These are phyloP conservation scores for Floccularia luteovirens DNA, from an alignment of 768 basidiomycete species.

Conservation along the genomic window DNA sequence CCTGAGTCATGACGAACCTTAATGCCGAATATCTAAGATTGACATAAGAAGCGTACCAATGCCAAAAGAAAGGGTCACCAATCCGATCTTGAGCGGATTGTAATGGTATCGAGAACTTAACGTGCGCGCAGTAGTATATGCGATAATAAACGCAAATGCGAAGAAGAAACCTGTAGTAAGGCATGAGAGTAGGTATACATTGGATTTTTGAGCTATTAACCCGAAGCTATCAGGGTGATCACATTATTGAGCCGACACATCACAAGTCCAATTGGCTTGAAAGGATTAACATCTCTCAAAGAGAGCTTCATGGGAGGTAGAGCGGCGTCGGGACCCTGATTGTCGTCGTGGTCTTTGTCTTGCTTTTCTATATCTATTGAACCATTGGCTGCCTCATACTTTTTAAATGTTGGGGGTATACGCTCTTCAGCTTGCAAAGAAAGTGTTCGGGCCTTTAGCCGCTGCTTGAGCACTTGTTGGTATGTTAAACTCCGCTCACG, in stretches of 20 bases:
- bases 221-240: slow-evolving; percentile 55
- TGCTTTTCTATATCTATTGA: slow-evolving; percentile 2
- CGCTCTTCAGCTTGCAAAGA: no score
- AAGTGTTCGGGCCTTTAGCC: slow-evolving; percentile 16
- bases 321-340: slow-evolving; percentile 10
- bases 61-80: slow-evolving; percentile 73
- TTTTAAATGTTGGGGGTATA: background rate
- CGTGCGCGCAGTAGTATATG: slow-evolving; percentile 71
- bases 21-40: background rate
- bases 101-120: slow-evolving; percentile 58
- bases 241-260: slow-evolving; percentile 62
- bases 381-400: background rate
- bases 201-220: slow-evolving; percentile 23
- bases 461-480: slow-evolving; percentile 51
- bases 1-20: slow-evolving; percentile 15
- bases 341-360: slow-evolving; percentile 15
- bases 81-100: slow-evolving; percentile 61
- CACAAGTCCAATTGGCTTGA: slow-evolving; percentile 53
- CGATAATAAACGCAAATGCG: slow-evolving; percentile 60
- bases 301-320: slow-evolving; percentile 38
- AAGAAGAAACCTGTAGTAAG: slow-evolving; percentile 51
- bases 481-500: slow-evolving; percentile 77
- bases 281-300: slow-evolving; percentile 67
- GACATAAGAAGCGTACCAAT: slow-evolving; percentile 32
- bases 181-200: background rate